Evolutionary conservation across 176 grass and related monocot genomes (phyloP), one percentile per base, ranked within the genome.

Genomic region (Hyparrhenia diplandra): DNA sequence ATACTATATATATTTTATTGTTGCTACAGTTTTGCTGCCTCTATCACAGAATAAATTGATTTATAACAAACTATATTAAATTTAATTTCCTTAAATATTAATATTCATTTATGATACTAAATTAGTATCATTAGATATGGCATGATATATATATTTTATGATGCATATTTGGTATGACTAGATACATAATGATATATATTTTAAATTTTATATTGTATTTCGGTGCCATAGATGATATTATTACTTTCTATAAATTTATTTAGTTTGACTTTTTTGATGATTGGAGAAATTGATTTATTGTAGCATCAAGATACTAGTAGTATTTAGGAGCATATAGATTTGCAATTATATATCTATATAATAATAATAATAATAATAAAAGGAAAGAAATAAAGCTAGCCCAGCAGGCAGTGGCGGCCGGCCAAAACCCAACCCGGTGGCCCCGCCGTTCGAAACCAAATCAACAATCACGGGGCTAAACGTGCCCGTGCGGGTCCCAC

Each of bases 401-500:
- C 73, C 64, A 46, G 37, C 73, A 5, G 49, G 49, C 73, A 9
- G 51, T 60, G 37, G 51, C 45, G 31, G 31, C 31, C 31, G 46
- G 11, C 24, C 13, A 3, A 64, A 41, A 67, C n/a, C n/a, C n/a
- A n/a, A n/a, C 62, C 32, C 1, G 34, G 51, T 57, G 64, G 45
- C 34, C n/a, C 64, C 47, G 31, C 71, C 32, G 31, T 4, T 12
- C 10, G 20, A 72, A 30, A 28, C 8, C 13, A 72, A 47, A 72
- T 72, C 34, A 67, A n/a, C n/a, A n/a, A 75, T 57, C 40, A 58
- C 63, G 49, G 73, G 64, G 52, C 39, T 23, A 42, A 18, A 35
- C 70, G 59, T 52, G 80, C 32, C 42, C n/a, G 16, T 23, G 68
- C 57, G 35, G 76, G 43, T 18, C 60, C 83, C 75, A 32, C 67